Base-by-base conservation (phyloP, 129 eudicot species). In the Ambrosia trifida region DNA sequence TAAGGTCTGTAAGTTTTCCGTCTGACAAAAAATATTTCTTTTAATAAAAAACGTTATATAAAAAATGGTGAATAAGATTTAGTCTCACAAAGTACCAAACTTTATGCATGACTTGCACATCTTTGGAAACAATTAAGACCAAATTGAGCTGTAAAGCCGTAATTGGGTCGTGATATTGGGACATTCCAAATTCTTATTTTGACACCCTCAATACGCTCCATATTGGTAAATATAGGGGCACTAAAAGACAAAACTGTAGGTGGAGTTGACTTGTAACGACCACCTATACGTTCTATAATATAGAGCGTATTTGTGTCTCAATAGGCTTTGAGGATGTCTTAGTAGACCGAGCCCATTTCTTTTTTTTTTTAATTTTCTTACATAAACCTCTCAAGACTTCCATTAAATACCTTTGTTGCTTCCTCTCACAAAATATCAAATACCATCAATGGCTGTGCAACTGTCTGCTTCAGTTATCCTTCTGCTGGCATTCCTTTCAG, bases 401-500 rank as follows among this genome's bases (percentile, higher is more conserved):
- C 72, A 51, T 50, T 74, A 74, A 50, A 74, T 74, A 74, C 78
- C 19, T 74, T 32, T 40, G 50, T 50, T 64, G 70, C 40, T 56
- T 57, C 57, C 31, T 30, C 54, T 41, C 50, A 70, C 38, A 70
- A 36, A 35, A 52, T 36, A 74, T 36, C 72, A 50, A 50, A 51
- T 10, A 2, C 18, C 63, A 71, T 41, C 44, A 46, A 74, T 82
- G 82, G 76, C 87, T 72, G 19, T 61, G 65, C 43, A 11, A 52
- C 30, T 70, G 35, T 17, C 44, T 70, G 54, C 75, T 65, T 69
- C 69, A 57, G 49, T 77, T 35, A 69, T 74, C 77, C 31, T 79
- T 60, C 30, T 79, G 2, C 13, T 82, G 28, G 54, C 80, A 64
- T 36, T 51, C 70, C 56, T 86, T 72, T 80, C 87, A 82, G 87